Percentiles rank a stretch among this genome's conserved stretches.
Evolutionary conservation across 345 rosid species (phyloP).

Genomic region (Ricinus communis): DNA sequence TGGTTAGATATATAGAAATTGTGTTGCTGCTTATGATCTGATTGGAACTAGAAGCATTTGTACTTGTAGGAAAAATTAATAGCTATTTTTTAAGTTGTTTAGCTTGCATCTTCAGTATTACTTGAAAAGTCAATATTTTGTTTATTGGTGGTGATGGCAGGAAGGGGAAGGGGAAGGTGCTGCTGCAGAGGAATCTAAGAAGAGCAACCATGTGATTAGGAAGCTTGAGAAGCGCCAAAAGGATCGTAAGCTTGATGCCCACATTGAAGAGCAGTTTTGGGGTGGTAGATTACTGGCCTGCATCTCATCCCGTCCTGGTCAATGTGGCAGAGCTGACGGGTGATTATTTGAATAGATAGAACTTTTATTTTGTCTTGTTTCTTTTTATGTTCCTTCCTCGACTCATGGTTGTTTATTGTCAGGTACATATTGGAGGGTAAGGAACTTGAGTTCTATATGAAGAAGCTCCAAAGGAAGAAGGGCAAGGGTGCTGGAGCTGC

Average conservation of each 20-base stretch:
- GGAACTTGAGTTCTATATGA: constrained; percentile 23
- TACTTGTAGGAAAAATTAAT: background rate
- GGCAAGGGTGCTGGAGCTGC: constrained; percentile 26
- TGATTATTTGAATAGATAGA: background rate
- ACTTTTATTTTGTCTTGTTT: background rate
- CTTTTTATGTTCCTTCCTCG: background rate
- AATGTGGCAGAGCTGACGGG: constrained; percentile 28
- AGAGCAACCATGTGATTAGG: constrained; percentile 13
- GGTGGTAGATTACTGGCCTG: constrained; percentile 23
- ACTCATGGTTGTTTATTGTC: background rate
- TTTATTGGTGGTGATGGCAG: background rate
- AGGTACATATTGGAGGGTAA: constrained; percentile 24
- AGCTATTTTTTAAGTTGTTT: background rate
- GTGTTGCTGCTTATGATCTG: background rate
- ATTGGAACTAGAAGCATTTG: background rate
- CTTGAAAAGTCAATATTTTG: background rate
- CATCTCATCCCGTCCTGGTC: constrained; percentile 27
- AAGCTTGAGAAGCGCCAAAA: constrained; percentile 23
- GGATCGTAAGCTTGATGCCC: constrained; percentile 18
- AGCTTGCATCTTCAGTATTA: background rate
- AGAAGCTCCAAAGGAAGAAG: constrained; percentile 26
- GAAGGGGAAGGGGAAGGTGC: constrained; percentile 12
- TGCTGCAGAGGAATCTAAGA: constrained; percentile 14
- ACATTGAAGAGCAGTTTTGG: constrained; percentile 25
- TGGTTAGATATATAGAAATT: background rate